phyloP scores from a whole-genome alignment of 148 eudicot species.

The Silene uniflora region DNA sequence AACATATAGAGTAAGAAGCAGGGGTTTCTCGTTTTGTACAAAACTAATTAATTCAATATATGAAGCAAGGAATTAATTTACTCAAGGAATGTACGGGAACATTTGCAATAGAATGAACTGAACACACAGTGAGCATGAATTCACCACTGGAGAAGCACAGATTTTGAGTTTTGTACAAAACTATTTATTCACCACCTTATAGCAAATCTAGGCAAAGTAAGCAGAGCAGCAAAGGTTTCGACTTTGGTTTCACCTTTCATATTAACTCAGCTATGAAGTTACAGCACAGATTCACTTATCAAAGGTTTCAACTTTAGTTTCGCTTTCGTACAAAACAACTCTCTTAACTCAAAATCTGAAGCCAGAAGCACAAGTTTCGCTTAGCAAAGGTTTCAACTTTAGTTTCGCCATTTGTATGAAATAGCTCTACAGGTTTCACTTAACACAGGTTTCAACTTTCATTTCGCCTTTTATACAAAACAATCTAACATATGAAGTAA shows the following conservation, averaged over 20 bases:
- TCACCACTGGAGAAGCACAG: not conserved
- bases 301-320: not conserved
- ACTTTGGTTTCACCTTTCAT: too few species aligned
- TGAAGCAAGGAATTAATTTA: too few species aligned
- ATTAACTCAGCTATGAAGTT: too few species aligned
- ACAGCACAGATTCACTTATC: not conserved
- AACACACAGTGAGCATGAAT: not conserved
- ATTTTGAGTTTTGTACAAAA: too few species aligned
- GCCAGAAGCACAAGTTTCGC: not conserved
- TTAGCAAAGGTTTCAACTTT: not conserved
- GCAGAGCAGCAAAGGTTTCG: not conserved
- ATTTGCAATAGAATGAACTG: too few species aligned
- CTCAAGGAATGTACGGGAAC: too few species aligned
- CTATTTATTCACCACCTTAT: not conserved
- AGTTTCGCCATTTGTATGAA: not conserved
- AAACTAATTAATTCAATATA: too few species aligned
- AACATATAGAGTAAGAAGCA: not conserved
- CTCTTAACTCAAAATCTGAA: not conserved
- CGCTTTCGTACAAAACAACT: not conserved
- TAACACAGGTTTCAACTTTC: not conserved
- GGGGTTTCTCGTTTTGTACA: not conserved
- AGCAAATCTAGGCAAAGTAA: not conserved
- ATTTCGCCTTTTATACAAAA: not conserved
- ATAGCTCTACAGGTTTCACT: not conserved
- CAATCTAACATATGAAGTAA: not conserved